A percentile compares a stretch with the other conserved stretches of the same genome.
These are phyloP conservation scores for Arctium lappa DNA, from an alignment of 129 eudicot genomes.

Conservation along the genomic window DNA sequence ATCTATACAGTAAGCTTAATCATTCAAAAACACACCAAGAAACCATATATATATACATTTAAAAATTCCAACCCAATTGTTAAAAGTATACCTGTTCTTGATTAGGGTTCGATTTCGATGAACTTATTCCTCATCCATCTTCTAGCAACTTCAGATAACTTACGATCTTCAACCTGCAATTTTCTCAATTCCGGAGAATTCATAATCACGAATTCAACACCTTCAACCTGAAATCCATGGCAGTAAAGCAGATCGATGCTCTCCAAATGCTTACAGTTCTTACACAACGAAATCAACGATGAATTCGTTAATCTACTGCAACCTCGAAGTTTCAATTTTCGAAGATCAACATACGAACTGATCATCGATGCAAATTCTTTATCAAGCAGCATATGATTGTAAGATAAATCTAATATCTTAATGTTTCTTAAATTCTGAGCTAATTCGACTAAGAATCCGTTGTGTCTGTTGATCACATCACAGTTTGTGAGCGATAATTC, in stretches of 20 bases:
- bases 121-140: slow-evolving; percentile 33
- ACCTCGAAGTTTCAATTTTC: slow-evolving; percentile 58
- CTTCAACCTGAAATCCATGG: slow-evolving; percentile 41
- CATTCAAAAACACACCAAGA: not conserved
- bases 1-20: no score
- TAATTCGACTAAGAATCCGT: slow-evolving; percentile 52
- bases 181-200: slow-evolving; percentile 37
- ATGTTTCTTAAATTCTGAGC: slow-evolving; percentile 55
- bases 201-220: slow-evolving; percentile 47
- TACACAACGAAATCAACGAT: slow-evolving; percentile 38
- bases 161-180: slow-evolving; percentile 53
- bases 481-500: slow-evolving; percentile 65
- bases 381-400: slow-evolving; percentile 56
- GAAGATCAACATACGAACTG: slow-evolving; percentile 40
- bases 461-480: slow-evolving; percentile 51
- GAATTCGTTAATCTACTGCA: slow-evolving; percentile 42
- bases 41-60: slow-evolving; percentile 11
- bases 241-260: slow-evolving; percentile 52
- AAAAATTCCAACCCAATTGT: slow-evolving; percentile 1
- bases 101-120: slow-evolving; percentile 32
- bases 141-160: slow-evolving; percentile 50
- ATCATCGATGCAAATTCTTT: slow-evolving; percentile 63
- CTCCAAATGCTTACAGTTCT: slow-evolving; percentile 59
- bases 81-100: slow-evolving; percentile 1
- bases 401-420: slow-evolving; percentile 55